These are phyloP conservation scores for Taxillus chinensis DNA, from an alignment of 164 flowering plant genomes.

Conservation along the genomic window DNA sequence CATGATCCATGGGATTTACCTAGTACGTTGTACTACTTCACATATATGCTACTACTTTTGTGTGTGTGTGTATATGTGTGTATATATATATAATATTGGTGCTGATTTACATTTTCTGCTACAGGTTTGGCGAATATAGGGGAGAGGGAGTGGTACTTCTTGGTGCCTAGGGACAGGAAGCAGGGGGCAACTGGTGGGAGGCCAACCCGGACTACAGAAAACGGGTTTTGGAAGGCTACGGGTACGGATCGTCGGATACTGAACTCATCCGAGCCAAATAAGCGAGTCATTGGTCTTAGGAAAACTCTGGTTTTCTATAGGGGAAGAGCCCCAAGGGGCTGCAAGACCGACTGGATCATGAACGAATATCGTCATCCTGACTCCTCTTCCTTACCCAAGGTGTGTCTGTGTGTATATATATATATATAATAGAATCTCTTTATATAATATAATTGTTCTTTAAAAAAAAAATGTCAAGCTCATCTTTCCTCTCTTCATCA, in stretches of 20 bases:
- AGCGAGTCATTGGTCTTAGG: constrained; percentile 46
- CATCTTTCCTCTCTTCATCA: no score
- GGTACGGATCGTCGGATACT: constrained; percentile 75
- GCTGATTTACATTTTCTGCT: background rate
- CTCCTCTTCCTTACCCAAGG: constrained; percentile 24
- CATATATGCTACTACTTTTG: no score
- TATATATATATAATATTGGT: no score
- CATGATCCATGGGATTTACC: constrained; percentile 83
- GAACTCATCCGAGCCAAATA: constrained; percentile 24
- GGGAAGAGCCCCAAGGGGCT: constrained; percentile 76
- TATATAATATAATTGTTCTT: no score
- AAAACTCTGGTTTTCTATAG: constrained; percentile 87
- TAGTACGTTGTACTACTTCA: constrained; percentile 24
- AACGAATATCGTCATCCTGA: constrained; percentile 75
- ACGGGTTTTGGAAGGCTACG: constrained; percentile 95
- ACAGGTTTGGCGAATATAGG: constrained; percentile 74
- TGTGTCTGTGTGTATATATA: background rate
- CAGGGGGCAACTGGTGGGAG: constrained; percentile 65
- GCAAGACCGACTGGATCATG: constrained; percentile 95
- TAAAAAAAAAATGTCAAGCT: no score
- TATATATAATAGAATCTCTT: no score
- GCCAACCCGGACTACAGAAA: constrained; percentile 73
- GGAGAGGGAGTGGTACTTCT: constrained; percentile 96
- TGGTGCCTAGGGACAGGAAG: constrained; percentile 77
- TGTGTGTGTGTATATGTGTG: no score